Conservation (phyloP, 805 yeast species). For the Cyberlindnera galapagoensis region DNA sequence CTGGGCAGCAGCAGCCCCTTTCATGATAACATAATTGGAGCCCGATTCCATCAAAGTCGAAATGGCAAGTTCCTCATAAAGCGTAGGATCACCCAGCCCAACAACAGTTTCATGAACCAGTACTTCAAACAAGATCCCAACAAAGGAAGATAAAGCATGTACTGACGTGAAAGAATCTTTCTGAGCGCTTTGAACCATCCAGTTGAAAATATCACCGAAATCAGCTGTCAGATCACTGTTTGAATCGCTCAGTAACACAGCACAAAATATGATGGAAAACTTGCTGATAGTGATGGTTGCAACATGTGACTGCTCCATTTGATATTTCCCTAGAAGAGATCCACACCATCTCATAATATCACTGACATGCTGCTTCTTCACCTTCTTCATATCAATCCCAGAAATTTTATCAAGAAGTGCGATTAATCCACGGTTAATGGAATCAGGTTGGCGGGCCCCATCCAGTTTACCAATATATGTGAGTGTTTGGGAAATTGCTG, state of each 20-base stretch:
- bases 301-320: slow-evolving; percentile 34
- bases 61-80: background rate
- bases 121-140: slow-evolving; percentile 28
- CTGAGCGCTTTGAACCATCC: slow-evolving; percentile 35
- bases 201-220: slow-evolving; percentile 40
- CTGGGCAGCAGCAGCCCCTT: background rate
- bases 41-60: slow-evolving; percentile 5
- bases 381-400: slow-evolving; percentile 1
- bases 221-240: slow-evolving; percentile 31
- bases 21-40: slow-evolving; percentile 11
- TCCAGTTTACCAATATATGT: no score
- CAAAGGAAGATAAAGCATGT: slow-evolving; percentile 25
- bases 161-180: slow-evolving; percentile 37
- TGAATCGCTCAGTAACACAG: slow-evolving; percentile 22
- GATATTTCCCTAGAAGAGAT: slow-evolving; percentile 20
- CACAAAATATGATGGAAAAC: slow-evolving; percentile 24
- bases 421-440: no score
- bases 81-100: slow-evolving; percentile 1
- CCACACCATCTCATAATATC: slow-evolving; percentile 14
- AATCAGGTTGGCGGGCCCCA: no score
- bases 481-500: no score
- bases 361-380: slow-evolving; percentile 6
- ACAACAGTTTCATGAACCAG: slow-evolving; percentile 21
- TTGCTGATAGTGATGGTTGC: slow-evolving; percentile 30
- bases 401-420: no score